A percentile compares a stretch with the other conserved stretches of the same genome.
Conservation (phyloP, 1,139 yeast species). For the Zygotorulaspora mrakii region DNA sequence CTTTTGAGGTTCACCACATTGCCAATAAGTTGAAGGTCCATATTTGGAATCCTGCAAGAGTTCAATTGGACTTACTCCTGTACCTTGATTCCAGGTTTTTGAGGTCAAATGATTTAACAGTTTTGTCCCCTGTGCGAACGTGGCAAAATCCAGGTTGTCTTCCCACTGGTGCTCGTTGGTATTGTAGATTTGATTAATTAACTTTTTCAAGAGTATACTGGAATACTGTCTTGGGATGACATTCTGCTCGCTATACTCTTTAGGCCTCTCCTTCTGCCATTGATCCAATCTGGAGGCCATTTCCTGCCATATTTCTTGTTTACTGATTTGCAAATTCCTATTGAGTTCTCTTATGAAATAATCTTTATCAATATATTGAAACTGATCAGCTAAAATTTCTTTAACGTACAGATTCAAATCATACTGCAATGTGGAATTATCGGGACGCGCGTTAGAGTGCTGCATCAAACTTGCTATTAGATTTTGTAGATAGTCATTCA, state of each 20-base stretch:
- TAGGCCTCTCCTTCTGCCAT: conserved; percentile 11
- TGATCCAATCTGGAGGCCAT: conserved; percentile 21
- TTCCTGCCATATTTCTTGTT: conserved; percentile 30
- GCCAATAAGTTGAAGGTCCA: conserved; percentile 38
- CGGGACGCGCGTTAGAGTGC: conserved; percentile 9
- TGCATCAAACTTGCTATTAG: conserved; percentile 23
- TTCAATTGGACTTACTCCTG: conserved; percentile 30
- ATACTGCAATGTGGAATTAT: conserved; percentile 20
- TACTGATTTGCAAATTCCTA: conserved; percentile 25
- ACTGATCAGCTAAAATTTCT: conserved; percentile 32
- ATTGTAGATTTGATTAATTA: conserved; percentile 33
- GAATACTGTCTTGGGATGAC: conserved; percentile 25
- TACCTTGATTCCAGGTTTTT: conserved; percentile 24
- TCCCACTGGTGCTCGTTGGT: conserved; percentile 36
- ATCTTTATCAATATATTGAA: conserved; percentile 32
- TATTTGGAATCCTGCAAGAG: conserved; percentile 26
- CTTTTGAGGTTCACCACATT: conserved; percentile 24
- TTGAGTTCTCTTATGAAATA: conserved; percentile 30
- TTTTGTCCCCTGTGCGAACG: conserved; percentile 34
- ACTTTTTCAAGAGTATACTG: conserved; percentile 27
- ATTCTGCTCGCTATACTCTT: conserved; percentile 8
- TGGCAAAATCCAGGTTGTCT: conserved; percentile 35
- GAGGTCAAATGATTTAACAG: conserved; percentile 34
- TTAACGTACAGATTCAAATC: conserved; percentile 32
- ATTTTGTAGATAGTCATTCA: conserved; percentile 26